Conservation (phyloP, 805 yeast species). For the Candida verbasci region DNA sequence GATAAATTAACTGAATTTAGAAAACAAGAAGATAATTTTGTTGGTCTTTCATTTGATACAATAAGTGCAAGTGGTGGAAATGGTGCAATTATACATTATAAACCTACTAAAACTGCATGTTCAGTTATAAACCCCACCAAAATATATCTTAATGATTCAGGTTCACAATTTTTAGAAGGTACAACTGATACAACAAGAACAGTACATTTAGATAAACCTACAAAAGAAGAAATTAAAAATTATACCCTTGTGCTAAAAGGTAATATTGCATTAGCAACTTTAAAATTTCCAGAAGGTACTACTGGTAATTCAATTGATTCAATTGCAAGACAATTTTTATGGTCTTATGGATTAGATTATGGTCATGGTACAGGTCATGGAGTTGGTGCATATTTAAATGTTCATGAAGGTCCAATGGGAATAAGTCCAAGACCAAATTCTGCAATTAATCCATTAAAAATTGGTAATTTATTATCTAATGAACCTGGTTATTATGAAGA, state of each 20-base stretch:
- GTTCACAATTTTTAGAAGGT: conserved; percentile 59
- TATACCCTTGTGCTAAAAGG: conserved; percentile 60
- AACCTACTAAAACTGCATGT: conserved; percentile 45
- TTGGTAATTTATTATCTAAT: conserved; percentile 54
- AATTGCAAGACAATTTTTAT: conserved; percentile 54
- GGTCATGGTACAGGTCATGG: conserved; percentile 67
- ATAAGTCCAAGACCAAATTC: conserved; percentile 53
- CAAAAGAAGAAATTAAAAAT: conserved; percentile 40
- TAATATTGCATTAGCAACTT: conserved; percentile 43
- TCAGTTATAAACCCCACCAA: conserved; percentile 49
- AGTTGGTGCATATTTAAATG: conserved; percentile 55
- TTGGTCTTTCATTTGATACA: conserved; percentile 69
- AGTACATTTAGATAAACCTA: conserved; percentile 48
- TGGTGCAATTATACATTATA: conserved; percentile 74
- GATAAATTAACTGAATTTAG: conserved; percentile 38
- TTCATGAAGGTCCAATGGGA: conserved; percentile 64
- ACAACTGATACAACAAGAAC: conserved; percentile 66
- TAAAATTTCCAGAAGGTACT: conserved; percentile 52
- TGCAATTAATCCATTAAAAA: conserved; percentile 38
- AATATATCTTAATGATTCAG: conserved; percentile 54
- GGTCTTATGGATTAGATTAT: conserved; percentile 56
- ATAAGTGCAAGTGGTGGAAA: conserved; percentile 74
- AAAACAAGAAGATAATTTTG: conserved; percentile 42
- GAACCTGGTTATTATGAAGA: conserved; percentile 64
- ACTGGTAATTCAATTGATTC: conserved; percentile 53